Conservation (phyloP, 371 early-diverging fungal genomes). For the Mucor mucedo region DNA sequence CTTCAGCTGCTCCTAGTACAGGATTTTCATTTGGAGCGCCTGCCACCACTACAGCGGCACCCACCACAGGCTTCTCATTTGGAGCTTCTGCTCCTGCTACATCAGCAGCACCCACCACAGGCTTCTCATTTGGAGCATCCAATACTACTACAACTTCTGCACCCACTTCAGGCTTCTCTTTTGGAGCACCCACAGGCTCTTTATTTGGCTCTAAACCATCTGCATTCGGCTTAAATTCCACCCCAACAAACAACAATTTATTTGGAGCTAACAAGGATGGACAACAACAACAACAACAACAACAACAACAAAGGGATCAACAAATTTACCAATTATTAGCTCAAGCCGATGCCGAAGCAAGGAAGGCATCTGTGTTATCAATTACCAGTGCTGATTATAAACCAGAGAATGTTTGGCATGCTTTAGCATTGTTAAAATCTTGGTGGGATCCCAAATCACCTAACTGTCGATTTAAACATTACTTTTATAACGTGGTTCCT, state of each 20-base stretch:
- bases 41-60: conserved; percentile 5
- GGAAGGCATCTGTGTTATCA: conserved; percentile 36
- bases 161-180: background rate
- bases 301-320: conserved; percentile 35
- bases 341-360: conserved; percentile 40
- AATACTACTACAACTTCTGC: background rate
- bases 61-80: conserved; percentile 5
- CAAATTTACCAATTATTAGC: conserved; percentile 39
- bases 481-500: conserved; percentile 90
- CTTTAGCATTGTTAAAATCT: conserved; percentile 64
- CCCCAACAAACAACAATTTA: conserved; percentile 1
- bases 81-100: conserved; percentile 14
- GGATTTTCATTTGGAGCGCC: conserved; percentile 11
- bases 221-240: conserved; percentile 3
- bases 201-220: conserved; percentile 4
- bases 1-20: conserved; percentile 5
- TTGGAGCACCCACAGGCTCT: conserved; percentile 5
- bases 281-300: background rate
- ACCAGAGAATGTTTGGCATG: conserved; percentile 60
- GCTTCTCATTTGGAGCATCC: conserved; percentile 13
- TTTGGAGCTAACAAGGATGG: conserved; percentile 5
- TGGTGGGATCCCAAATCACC: conserved; percentile 84
- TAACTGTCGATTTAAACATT: conserved; percentile 83
- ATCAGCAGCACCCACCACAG: conserved; percentile 16
- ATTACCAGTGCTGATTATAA: conserved; percentile 29